Evolutionary conservation across 106 monocot species (phyloP).

Genomic region (Dendrobium huoshanense): DNA sequence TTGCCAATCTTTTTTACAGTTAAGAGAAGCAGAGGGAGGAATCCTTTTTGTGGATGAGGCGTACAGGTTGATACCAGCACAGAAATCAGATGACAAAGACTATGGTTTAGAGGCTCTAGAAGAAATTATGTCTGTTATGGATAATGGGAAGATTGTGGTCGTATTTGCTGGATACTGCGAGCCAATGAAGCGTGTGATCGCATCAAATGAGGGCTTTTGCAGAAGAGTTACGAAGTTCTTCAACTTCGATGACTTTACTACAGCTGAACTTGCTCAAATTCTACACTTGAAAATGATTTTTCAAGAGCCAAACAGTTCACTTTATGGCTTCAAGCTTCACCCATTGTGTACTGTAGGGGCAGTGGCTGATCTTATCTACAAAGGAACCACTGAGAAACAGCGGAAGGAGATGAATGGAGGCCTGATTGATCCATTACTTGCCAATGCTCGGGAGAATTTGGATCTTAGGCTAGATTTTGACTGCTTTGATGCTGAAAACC

Average conservation of each 20-base stretch:
- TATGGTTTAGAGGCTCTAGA: conserved; percentile 93
- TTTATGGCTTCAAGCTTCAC: conserved; percentile 83
- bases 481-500: conserved; percentile 36
- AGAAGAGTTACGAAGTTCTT: conserved; percentile 92
- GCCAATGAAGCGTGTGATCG: conserved; percentile 88
- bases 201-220: conserved; percentile 88
- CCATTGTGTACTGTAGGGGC: conserved; percentile 51
- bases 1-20: conserved; percentile 29
- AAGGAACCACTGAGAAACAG: conserved; percentile 43
- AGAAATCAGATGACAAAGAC: conserved; percentile 90
- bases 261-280: conserved; percentile 67
- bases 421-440: conserved; percentile 66
- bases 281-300: conserved; percentile 65
- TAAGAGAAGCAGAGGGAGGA: conserved; percentile 90
- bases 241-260: conserved; percentile 69
- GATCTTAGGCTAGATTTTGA: conserved; percentile 79
- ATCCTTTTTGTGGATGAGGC: conserved; percentile 96
- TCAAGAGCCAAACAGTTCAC: conserved; percentile 31
- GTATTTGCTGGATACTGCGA: conserved; percentile 91
- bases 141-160: conserved; percentile 73
- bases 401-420: conserved; percentile 89
- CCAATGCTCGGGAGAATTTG: conserved; percentile 78
- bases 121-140: conserved; percentile 99
- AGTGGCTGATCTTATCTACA: conserved; percentile 35
- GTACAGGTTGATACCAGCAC: conserved; percentile 88